These are phyloP conservation scores for Aspergillus flavus DNA, from an alignment of 2,329 filamentous ascomycete genomes.

Conservation along the genomic window DNA sequence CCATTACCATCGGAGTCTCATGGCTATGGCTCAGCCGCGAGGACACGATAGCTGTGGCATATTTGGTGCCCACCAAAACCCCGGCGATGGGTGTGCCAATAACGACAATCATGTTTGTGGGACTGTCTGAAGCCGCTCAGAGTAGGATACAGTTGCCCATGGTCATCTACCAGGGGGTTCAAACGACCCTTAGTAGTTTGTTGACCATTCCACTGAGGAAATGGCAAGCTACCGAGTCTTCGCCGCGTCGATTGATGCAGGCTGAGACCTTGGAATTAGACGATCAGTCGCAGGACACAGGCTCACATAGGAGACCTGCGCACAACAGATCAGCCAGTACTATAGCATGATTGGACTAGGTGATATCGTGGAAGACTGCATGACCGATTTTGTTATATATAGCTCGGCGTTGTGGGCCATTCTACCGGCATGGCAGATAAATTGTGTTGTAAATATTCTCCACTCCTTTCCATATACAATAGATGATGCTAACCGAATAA, in stretches of 20 bases:
- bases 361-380: not conserved
- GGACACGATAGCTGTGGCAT: slow-evolving; percentile 66
- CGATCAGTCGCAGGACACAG: not conserved
- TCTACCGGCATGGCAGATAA: not conserved
- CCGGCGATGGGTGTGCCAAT: slow-evolving; percentile 66
- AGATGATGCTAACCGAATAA: not conserved
- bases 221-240: slow-evolving; percentile 29
- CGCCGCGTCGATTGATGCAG: not conserved
- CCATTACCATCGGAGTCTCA: slow-evolving; percentile 57
- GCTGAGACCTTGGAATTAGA: not conserved
- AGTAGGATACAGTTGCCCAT: slow-evolving; percentile 66
- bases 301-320: not conserved
- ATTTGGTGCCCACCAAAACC: slow-evolving; percentile 69
- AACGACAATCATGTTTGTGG: slow-evolving; percentile 63
- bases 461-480: not conserved
- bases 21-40: slow-evolving; percentile 53
- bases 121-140: slow-evolving; percentile 56
- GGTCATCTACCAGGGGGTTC: slow-evolving; percentile 57
- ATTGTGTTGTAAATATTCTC: not conserved
- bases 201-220: slow-evolving; percentile 45
- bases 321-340: not conserved
- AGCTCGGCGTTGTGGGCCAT: not conserved
- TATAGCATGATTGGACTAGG: not conserved
- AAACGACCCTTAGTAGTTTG: slow-evolving; percentile 45
- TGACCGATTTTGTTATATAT: not conserved